phyloP scores from a whole-genome alignment of 345 rosid species.

The Linum lewisii region DNA sequence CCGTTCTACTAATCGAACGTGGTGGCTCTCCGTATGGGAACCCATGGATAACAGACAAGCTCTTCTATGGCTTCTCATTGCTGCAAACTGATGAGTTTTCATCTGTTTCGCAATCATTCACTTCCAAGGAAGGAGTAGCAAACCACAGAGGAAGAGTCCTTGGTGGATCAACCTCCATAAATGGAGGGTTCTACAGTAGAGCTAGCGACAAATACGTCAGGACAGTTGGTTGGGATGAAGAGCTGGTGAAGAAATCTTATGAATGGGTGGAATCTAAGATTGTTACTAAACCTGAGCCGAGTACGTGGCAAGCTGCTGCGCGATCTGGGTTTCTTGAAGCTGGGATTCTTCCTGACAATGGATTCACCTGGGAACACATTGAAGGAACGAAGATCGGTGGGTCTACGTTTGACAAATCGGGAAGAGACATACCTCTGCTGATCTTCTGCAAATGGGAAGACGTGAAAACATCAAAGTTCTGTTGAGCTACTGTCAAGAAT shows the following conservation, averaged over 20 bases:
- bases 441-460: conserved; percentile 51
- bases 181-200: conserved; percentile 67
- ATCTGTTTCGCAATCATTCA: conserved; percentile 51
- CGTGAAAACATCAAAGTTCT: conserved; percentile 39
- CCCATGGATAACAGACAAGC: conserved; percentile 36
- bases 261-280: conserved; percentile 67
- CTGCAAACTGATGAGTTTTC: conserved; percentile 47
- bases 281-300: conserved; percentile 42
- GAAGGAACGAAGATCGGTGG: conserved; percentile 76
- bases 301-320: conserved; percentile 54
- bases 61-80: conserved; percentile 41
- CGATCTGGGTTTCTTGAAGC: conserved; percentile 68
- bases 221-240: conserved; percentile 50
- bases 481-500: conserved; percentile 47
- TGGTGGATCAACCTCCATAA: conserved; percentile 61
- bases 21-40: conserved; percentile 61
- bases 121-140: conserved; percentile 42
- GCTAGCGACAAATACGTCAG: conserved; percentile 45
- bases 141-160: conserved; percentile 53
- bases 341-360: conserved; percentile 55
- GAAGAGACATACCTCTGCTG: conserved; percentile 64
- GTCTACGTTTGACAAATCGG: conserved; percentile 43
- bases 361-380: conserved; percentile 52
- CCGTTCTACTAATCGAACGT: conserved; percentile 54
- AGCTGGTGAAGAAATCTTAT: conserved; percentile 48